Evolutionary conservation across 768 basidiomycete species (phyloP).

Genomic region (Lactarius hatsudake): DNA sequence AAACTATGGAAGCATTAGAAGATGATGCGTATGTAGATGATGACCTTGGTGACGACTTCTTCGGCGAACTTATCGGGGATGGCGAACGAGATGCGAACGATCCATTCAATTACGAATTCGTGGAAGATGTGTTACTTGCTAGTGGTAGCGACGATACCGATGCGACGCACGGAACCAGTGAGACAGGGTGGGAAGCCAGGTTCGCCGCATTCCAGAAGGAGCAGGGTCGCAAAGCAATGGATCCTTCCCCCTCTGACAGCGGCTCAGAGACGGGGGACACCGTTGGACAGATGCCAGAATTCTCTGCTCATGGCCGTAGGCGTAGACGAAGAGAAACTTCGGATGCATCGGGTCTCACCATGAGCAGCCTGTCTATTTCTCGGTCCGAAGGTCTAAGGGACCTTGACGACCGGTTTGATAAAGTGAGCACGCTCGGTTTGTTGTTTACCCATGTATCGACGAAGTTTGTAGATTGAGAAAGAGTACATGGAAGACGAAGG

Average conservation of each 20-base stretch:
- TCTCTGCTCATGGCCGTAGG: constrained; percentile 79
- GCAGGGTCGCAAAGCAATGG: constrained; percentile 26
- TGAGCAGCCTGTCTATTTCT: constrained; percentile 96
- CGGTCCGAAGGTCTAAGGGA: constrained; percentile 85
- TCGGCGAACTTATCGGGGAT: constrained; percentile 63
- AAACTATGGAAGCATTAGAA: constrained; percentile 90
- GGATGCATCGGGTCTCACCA: constrained; percentile 91
- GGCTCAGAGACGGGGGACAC: constrained; percentile 78
- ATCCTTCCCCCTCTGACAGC: constrained; percentile 43
- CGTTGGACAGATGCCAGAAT: constrained; percentile 65
- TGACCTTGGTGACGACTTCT: constrained; percentile 70
- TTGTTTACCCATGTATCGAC: neutral
- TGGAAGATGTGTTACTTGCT: constrained; percentile 47
- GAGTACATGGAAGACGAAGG: constrained; percentile 69
- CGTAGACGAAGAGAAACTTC: constrained; percentile 71
- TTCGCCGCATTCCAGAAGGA: constrained; percentile 77
- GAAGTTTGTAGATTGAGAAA: constrained; percentile 64
- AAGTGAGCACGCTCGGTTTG: constrained; percentile 48
- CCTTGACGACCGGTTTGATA: constrained; percentile 91
- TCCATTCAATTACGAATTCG: constrained; percentile 63
- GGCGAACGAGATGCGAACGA: constrained; percentile 67
- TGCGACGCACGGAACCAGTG: constrained; percentile 34
- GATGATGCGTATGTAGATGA: constrained; percentile 93
- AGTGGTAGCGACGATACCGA: constrained; percentile 33
- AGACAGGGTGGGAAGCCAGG: constrained; percentile 68